These are phyloP conservation scores for Mycena alexandri DNA, from an alignment of 768 basidiomycete genomes.

Conservation along the genomic window DNA sequence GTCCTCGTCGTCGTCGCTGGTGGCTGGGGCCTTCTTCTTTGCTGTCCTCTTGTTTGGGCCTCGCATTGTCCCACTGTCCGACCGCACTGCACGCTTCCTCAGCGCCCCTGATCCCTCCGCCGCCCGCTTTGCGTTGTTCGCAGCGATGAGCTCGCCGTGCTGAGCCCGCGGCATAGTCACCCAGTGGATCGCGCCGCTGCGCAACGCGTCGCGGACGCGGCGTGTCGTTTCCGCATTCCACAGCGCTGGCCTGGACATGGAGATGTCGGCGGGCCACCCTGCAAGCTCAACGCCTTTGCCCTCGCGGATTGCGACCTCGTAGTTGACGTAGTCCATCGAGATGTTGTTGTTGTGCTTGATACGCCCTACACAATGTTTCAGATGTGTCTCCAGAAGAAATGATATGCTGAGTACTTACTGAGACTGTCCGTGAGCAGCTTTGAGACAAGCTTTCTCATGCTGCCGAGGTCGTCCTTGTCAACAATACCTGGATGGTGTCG, in stretches of 20 bases:
- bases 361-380: background rate
- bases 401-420: too few relatives aligned
- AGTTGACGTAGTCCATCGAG: background rate
- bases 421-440: too few relatives aligned
- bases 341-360: background rate
- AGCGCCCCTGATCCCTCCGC: background rate
- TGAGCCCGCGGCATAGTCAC: background rate
- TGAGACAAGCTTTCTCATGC: too few relatives aligned
- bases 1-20: too few relatives aligned
- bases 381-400: background rate
- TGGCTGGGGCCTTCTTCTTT: background rate
- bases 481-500: too few relatives aligned
- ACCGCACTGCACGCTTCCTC: background rate
- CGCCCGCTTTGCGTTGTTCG: background rate
- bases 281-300: background rate
- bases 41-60: background rate
- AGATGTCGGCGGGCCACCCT: background rate
- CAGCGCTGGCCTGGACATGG: background rate
- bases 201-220: background rate
- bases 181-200: background rate
- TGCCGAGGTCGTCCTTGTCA: too few relatives aligned
- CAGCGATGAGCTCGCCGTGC: background rate
- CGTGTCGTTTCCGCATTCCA: background rate
- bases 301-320: background rate
- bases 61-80: background rate